These are phyloP conservation scores for Orbilia javanica DNA, from an alignment of 2,329 filamentous ascomycete species.

Conservation along the genomic window DNA sequence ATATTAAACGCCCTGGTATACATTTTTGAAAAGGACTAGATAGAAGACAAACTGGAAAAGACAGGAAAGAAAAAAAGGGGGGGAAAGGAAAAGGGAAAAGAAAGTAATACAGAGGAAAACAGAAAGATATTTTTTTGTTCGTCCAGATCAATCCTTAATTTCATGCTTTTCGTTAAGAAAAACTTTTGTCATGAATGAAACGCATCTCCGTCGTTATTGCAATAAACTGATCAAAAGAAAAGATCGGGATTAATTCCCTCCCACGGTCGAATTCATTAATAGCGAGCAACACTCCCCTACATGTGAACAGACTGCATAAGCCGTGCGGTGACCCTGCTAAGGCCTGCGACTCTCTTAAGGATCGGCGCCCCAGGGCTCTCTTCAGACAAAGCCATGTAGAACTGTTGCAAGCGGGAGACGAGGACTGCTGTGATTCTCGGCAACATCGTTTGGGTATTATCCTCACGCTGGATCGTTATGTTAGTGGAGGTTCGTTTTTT, in stretches of 20 bases:
- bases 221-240: constrained; percentile 13
- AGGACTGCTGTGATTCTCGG: constrained; percentile 72
- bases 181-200: constrained; percentile 39
- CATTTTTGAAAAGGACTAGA: constrained; percentile 7
- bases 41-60: background rate
- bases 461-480: constrained; percentile 69
- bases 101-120: background rate
- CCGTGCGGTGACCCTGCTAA: constrained; percentile 61
- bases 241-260: background rate
- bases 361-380: constrained; percentile 68
- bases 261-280: background rate
- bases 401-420: constrained; percentile 69
- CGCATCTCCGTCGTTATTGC: constrained; percentile 21
- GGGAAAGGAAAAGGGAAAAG: too few species aligned
- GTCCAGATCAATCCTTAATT: constrained; percentile 5
- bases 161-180: constrained; percentile 23
- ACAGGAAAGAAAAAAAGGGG: constrained; percentile 3
- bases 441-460: constrained; percentile 65
- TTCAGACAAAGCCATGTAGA: constrained; percentile 70
- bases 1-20: constrained; percentile 41
- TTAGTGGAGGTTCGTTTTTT: constrained; percentile 34
- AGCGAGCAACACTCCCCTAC: constrained; percentile 15
- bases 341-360: constrained; percentile 65
- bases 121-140: constrained; percentile 10
- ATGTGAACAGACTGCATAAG: constrained; percentile 53